Base-by-base conservation (phyloP, 306 rosid genomes). In the Pyrus bretschneideri region DNA sequence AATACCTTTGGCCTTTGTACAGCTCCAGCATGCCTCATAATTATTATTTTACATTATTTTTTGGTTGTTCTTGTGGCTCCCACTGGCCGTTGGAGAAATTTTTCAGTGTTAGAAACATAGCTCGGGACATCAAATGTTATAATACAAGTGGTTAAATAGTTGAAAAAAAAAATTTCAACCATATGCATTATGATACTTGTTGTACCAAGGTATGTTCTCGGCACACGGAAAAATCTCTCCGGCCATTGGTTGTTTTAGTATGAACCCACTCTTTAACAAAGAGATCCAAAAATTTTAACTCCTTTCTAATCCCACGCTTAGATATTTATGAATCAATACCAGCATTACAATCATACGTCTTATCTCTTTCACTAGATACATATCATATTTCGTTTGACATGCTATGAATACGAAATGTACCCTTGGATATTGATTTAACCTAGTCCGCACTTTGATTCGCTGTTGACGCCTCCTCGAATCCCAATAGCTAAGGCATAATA, bases 1-100 rank as follows among this genome's bases (percentile, higher is more conserved):
- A 54, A 5, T 40, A 44, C 21, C 5, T 44, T 45, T 75, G 23
- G 71, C 72, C 78, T 66, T 77, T 69, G 21, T 63, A 75, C 80
- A 73, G 74, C 87, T 63, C 73, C 80, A 70, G 74, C 87, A 79
- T 73, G 85, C 84, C 76, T 81, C 72, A 67, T 87, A 73, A 85
- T 82, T 73, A 81, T 79, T 59, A 27, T 76, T 38, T 49, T 25
- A 87, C 84, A 81, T 82, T 31, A 17, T 17, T 75, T 70, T 78
- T 70, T 35, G 84, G 86, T 80, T 80, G 80, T 76, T 30, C 72
- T 21, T 57, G 89, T 74, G 88, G 88, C 66, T 69, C 83, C 85
- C 88, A 77, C 79, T n/a, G 52, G 61, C 78, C 70, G 52, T 51
- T 68, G 79, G 85, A 38, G 42, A 38, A 38, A 38, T 0, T 7